Base-by-base conservation (phyloP, 192 early-diverging fungal genomes). In the Geranomyces variabilis region DNA sequence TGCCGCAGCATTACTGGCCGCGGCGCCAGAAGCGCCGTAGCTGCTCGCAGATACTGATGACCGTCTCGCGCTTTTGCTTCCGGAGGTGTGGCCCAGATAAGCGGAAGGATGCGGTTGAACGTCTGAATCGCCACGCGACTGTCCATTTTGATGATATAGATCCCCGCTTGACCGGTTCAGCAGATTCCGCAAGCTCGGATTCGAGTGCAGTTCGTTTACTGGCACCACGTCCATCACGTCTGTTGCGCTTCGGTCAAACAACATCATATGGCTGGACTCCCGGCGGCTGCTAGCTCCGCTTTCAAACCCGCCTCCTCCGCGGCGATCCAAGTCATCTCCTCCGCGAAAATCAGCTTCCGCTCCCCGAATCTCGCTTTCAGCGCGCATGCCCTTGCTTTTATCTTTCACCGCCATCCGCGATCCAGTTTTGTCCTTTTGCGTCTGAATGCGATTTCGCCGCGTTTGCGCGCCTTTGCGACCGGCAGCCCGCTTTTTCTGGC, bases 401-500 rank as follows among this genome's bases (percentile, higher is more conserved):
- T 61, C 68, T 24, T 60, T 57, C 44, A 13, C 55, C 43, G n/a
- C 28, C 33, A 55, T 19, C 19, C 56, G 33, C 21, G 21, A 30
- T 15, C 33, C 45, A 0, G 34, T 66, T 41, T 66, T 66, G 24
- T 60, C 69, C 59, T 70, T 70, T 45, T 70, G 53, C 46, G 59
- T 62, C 46, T 62, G 57, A 7, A 70, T 62, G 19, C 69, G 33
- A 13, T 13, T 70, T 41, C 55, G 59, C 4, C 69, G 6, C 1
- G 69, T 70, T 36, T 49, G 46, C 7, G 60, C 62, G 17, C 68
- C 68, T 47, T 64, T 72, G 14, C 70, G 43, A 14, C 70, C 70
- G 17, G 61, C 47, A 3, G 46, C 51, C 33, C 61, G 44, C 70
- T 72, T 72, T 33, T 72, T 72, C 62, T 72, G 70, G 26, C 57